Evolutionary conservation across 805 yeast genomes (phyloP).

Genomic region (Starmerella stigmatis): DNA sequence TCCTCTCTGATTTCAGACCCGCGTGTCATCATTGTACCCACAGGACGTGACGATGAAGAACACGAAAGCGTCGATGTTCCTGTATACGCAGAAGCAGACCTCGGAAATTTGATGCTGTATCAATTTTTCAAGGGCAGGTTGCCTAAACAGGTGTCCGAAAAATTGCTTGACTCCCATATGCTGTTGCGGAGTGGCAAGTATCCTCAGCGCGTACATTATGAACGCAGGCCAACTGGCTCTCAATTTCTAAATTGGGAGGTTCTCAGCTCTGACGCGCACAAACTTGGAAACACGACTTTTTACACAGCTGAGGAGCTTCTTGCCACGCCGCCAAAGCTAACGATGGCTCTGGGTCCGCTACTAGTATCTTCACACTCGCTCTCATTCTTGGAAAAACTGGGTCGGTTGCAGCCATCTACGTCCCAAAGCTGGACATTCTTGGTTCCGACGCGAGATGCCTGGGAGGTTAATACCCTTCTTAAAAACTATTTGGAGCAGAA

Average conservation of each 20-base stretch:
- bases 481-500: constrained; percentile 48
- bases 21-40: constrained; percentile 55
- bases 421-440: constrained; percentile 60
- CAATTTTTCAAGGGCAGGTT: constrained; percentile 49
- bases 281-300: constrained; percentile 55
- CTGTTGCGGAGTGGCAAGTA: constrained; percentile 44
- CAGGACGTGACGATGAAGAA: background rate
- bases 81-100: background rate
- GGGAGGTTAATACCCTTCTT: constrained; percentile 55
- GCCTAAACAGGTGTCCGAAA: background rate
- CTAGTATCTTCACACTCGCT: constrained; percentile 57
- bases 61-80: background rate
- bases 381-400: constrained; percentile 43
- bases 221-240: constrained; percentile 29
- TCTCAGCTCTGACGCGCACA: constrained; percentile 35
- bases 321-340: constrained; percentile 52
- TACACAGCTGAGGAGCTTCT: constrained; percentile 54
- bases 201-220: constrained; percentile 52
- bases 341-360: constrained; percentile 54
- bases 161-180: constrained; percentile 31
- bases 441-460: constrained; percentile 65
- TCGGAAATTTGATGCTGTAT: constrained; percentile 34
- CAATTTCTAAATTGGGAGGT: constrained; percentile 46
- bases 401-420: constrained; percentile 43
- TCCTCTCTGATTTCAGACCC: constrained; percentile 27